Conservation (phyloP, 1,139 yeast species). For the Taphrina communis region DNA sequence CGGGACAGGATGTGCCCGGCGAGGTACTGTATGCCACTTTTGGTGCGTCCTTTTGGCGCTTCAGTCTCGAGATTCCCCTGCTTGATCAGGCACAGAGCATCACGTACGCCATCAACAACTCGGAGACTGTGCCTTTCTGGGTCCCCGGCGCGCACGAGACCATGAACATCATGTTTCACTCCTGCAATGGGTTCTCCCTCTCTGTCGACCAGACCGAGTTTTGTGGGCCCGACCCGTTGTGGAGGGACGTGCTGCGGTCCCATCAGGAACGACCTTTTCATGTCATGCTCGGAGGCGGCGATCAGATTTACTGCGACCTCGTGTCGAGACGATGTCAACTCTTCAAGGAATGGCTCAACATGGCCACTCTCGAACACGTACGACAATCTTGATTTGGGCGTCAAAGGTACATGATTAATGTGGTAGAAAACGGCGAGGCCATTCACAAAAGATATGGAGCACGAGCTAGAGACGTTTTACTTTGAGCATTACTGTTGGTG, state of each 20-base stretch:
- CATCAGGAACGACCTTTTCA: constrained; percentile 73
- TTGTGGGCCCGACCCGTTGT: constrained; percentile 64
- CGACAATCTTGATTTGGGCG: not conserved
- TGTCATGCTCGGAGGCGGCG: constrained; percentile 97
- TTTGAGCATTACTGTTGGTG: constrained; percentile 76
- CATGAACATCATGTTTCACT: constrained; percentile 48
- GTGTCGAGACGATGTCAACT: constrained; percentile 59
- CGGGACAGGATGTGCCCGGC: constrained; percentile 33
- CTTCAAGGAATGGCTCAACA: constrained; percentile 68
- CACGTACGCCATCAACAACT: constrained; percentile 30
- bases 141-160: constrained; percentile 34
- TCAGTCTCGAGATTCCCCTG: constrained; percentile 25
- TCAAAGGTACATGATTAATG: not conserved
- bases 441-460: constrained; percentile 56
- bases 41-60: constrained; percentile 39
- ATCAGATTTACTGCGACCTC: constrained; percentile 88
- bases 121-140: constrained; percentile 26
- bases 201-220: constrained; percentile 65
- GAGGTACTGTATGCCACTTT: constrained; percentile 23
- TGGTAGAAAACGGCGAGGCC: constrained; percentile 29
- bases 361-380: constrained; percentile 46
- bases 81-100: constrained; percentile 28
- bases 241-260: constrained; percentile 80
- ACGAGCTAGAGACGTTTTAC: constrained; percentile 69
- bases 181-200: constrained; percentile 92